Evolutionary conservation across 768 basidiomycete genomes (phyloP), one percentile per base, ranked within the genome.

Genomic region (Dictyophora rubrovolvata): DNA sequence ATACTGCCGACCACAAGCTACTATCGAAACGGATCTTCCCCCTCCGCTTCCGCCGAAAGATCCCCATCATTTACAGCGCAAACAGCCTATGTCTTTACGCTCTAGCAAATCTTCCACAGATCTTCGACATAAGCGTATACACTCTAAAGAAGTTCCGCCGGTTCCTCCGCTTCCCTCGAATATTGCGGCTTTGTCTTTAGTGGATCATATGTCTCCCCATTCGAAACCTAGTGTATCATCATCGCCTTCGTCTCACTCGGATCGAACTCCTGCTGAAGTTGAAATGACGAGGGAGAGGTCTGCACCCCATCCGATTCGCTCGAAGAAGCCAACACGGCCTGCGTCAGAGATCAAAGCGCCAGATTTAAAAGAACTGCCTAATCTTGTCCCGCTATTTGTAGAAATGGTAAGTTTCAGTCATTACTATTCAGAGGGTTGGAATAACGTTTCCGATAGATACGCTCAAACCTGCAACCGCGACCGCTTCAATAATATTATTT

Each of bases 311-410:
- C 46, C 50, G 33, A 48, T 55, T 20, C 22, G 63, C 18, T 48
- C 50, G 18, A 48, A 23, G 66, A 66, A 61, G 54, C 23, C 36
- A 63, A 60, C 50, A 69, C 53, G 23, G 50, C 86, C 80, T 21
- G 61, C 67, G 1, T 70, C 73, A 48, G 66, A 73, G 8, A 69
- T 88, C 48, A 79, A 83, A 63, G 85, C 87, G 48, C 96, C 96
- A 1, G 83, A 89, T 54, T 74, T 97, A 51, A 72, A 76, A 51
- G 79, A 86, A 65, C 81, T 98, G 54, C 87, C 90, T n/a, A 77
- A 83, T 61, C 69, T 99, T 20, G 73, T 96, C 37, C 93, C 95
- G 1, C 65, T 98, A 23, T 97, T 98, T 69, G 80, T 87, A 48
- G 96, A 98, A 73, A 84, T 97, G 80, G 93, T 96, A 61, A 67